phyloP scores from a whole-genome alignment of 306 rosid genomes.

The Corylus avellana region DNA sequence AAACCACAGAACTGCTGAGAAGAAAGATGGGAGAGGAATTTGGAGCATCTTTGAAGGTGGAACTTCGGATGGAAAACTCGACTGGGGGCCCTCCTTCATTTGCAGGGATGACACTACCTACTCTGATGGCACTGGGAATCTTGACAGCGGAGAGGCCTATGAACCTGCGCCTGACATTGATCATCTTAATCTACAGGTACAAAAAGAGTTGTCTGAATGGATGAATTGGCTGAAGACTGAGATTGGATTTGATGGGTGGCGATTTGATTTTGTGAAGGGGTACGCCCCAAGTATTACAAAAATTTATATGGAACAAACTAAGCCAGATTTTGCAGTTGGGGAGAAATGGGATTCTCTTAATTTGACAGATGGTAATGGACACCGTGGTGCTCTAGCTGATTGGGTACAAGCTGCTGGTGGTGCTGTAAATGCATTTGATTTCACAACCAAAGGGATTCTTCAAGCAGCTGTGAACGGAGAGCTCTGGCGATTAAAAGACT shows the following conservation, averaged over 20 bases:
- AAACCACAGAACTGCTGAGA: constrained; percentile 83
- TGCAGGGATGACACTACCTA: constrained; percentile 64
- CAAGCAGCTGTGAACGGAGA: constrained; percentile 60
- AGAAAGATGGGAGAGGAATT: constrained; percentile 57
- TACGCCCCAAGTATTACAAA: constrained; percentile 57
- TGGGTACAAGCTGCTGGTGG: constrained; percentile 50
- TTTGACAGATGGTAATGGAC: constrained; percentile 27
- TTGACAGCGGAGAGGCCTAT: constrained; percentile 50
- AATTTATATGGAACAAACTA: constrained; percentile 55
- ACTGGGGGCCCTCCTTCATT: constrained; percentile 77
- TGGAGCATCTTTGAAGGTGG: constrained; percentile 85
- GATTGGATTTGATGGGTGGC: constrained; percentile 73
- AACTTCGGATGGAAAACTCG: constrained; percentile 60
- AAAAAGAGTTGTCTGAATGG: constrained; percentile 68
- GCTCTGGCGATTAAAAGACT: constrained; percentile 56
- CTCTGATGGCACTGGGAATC: constrained; percentile 77
- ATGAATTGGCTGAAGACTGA: constrained; percentile 76
- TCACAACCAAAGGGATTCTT: constrained; percentile 55
- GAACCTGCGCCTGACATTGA: constrained; percentile 61
- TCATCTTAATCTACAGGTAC: constrained; percentile 74
- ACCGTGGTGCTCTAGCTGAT: constrained; percentile 29
- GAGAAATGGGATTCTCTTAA: constrained; percentile 67
- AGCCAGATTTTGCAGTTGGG: constrained; percentile 71
- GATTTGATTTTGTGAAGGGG: constrained; percentile 74
- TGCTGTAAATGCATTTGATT: constrained; percentile 47